Evolutionary conservation across 73 alveolate species (phyloP), one percentile per base, ranked within the genome.

Genomic region (Tetrahymena malaccensis): DNA sequence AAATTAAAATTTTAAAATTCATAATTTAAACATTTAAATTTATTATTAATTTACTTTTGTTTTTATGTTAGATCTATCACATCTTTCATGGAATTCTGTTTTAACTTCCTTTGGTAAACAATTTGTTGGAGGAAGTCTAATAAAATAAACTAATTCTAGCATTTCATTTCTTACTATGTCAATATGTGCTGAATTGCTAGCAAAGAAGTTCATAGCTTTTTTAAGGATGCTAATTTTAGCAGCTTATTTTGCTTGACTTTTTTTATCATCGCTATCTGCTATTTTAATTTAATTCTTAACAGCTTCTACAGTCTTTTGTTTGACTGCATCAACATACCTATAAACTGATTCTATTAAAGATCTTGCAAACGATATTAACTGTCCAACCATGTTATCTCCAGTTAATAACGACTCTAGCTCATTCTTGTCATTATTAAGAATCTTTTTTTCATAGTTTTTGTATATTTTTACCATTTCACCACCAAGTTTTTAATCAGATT

Each of bases 61-160:
- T 94, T 96, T 43, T 1, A 93, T 96, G 12, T 97, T 95, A 25
- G 96, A 97, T 96, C 99, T 98, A 93, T 98, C 99, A 56, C 98
- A 99, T 44, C 94, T 94, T 93, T 97, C 98, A 95, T 97, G 97
- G 94, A 99, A 97, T 57, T 93, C 94, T 22, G 97, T 96, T 83
- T 96, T 97, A 93, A 96, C 94, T 55, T 98, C 97, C n/a, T 96
- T 94, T 19, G 98, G 96, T 31, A 98, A 94, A 83, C 94, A 97
- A 34, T 97, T 94, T 34, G 98, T 95, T 3, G 96, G 97, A 43
- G 99, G 99, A 34, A 96, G 97, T 56, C 97, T 85, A 25, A 98
- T 98, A 96, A 98, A 98, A 96, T 97, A 98, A 33, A 98, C 99
- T 58, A 97, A 97, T 84, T 94, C 93, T 25, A 98, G 94, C 70